Conservation (phyloP, 257 asterid species). For the Henckelia pumila region DNA sequence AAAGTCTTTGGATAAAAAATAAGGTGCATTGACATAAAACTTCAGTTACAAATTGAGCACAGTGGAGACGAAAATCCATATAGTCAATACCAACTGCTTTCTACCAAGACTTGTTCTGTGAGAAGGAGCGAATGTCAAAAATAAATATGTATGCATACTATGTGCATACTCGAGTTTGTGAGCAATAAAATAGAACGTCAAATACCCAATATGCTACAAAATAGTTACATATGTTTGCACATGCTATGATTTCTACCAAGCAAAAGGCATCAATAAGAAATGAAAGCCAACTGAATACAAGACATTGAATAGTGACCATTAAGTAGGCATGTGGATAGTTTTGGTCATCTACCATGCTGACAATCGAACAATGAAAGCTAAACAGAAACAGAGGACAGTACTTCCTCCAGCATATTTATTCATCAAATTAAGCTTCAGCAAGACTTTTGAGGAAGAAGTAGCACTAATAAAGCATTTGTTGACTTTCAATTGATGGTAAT, state of each 20-base stretch:
- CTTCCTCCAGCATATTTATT: constrained; percentile 15
- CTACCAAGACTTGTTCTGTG: background rate
- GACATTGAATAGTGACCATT: constrained; percentile 14
- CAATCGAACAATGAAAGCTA: constrained; percentile 16
- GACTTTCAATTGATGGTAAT: constrained; percentile 11
- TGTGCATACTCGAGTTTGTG: background rate
- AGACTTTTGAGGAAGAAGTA: constrained; percentile 14
- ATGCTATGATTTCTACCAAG: constrained; percentile 1
- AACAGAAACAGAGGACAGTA: background rate
- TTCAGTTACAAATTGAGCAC: background rate
- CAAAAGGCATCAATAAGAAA: constrained; percentile 7
- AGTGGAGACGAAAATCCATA: background rate
- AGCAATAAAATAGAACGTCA: background rate
- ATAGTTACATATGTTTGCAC: constrained; percentile 2
- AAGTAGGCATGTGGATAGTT: constrained; percentile 2
- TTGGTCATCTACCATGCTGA: constrained; percentile 11
- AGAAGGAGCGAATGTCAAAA: background rate
- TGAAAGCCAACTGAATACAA: constrained; percentile 15
- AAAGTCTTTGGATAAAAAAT: background rate
- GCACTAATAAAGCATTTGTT: background rate
- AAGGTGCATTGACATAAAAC: constrained; percentile 5
- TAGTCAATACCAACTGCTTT: background rate
- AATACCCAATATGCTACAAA: background rate
- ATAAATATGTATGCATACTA: background rate
- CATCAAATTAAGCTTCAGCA: constrained; percentile 20